A percentile compares a stretch with the other conserved stretches of the same genome.
Conservation (phyloP, 345 rosid species). For the Nasturtium officinale region DNA sequence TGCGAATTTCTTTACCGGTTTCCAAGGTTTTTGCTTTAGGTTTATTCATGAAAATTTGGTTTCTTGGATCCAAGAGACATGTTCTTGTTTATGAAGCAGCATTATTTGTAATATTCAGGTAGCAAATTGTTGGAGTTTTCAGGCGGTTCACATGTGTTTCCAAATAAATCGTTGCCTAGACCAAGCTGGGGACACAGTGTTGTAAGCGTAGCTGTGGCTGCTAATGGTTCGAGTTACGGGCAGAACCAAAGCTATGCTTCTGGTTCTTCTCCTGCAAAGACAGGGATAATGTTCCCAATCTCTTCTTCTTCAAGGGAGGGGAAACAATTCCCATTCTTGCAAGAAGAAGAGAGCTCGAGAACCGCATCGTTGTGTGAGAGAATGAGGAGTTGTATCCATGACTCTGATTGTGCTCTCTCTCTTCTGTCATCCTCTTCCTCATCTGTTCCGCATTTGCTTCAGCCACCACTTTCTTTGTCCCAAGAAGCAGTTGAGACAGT, state of each 20-base stretch:
- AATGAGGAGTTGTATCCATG: constrained; percentile 49
- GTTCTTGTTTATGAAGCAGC: neutral
- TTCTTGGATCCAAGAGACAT: constrained; percentile 6
- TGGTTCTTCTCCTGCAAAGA: constrained; percentile 30
- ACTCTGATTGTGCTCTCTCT: constrained; percentile 91
- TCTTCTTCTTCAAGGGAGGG: constrained; percentile 42
- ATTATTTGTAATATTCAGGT: constrained; percentile 43
- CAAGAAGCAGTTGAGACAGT: constrained; percentile 46
- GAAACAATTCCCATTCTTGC: constrained; percentile 57
- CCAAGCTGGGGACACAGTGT: constrained; percentile 50
- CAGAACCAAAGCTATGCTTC: constrained; percentile 26
- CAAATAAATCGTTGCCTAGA: constrained; percentile 48
- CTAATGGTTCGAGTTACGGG: constrained; percentile 28
- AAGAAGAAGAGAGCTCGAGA: constrained; percentile 41
- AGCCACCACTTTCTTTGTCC: constrained; percentile 37
- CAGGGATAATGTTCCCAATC: constrained; percentile 48
- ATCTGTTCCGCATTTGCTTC: constrained; percentile 42
- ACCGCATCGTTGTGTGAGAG: constrained; percentile 50
- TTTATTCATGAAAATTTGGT: neutral
- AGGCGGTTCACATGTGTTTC: constrained; percentile 49
- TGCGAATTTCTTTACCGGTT: constrained; percentile 39
- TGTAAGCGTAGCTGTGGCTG: constrained; percentile 30
- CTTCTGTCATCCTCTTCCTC: constrained; percentile 67
- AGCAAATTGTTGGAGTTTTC: constrained; percentile 52
- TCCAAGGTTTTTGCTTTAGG: constrained; percentile 45